Percentiles rank a stretch among this genome's conserved stretches.
These are phyloP conservation scores for Geotrichum candidum DNA, from an alignment of 1,139 yeast species.

Conservation along the genomic window DNA sequence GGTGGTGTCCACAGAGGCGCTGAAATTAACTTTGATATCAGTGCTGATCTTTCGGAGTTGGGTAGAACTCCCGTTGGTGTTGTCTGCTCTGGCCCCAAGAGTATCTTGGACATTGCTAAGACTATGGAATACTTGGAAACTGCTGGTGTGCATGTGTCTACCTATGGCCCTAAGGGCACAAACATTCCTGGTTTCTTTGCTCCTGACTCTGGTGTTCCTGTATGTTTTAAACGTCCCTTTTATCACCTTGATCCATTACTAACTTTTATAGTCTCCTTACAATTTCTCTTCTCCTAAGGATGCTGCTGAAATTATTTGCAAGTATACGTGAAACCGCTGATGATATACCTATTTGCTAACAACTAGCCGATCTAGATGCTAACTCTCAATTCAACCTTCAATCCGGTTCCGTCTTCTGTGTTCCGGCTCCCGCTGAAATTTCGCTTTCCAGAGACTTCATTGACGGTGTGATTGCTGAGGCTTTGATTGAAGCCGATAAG, in stretches of 20 bases:
- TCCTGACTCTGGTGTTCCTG: slow-evolving; percentile 60
- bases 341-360: slow-evolving; percentile 13
- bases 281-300: slow-evolving; percentile 46
- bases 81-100: slow-evolving; percentile 87
- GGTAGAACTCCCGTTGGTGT: slow-evolving; percentile 81
- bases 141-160: slow-evolving; percentile 61
- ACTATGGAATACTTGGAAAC: slow-evolving; percentile 87
- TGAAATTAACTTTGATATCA: slow-evolving; percentile 66
- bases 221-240: background rate
- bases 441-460: slow-evolving; percentile 56
- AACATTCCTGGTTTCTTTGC: slow-evolving; percentile 85
- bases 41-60: slow-evolving; percentile 83
- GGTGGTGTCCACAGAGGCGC: slow-evolving; percentile 91
- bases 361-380: slow-evolving; percentile 33
- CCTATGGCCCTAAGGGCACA: slow-evolving; percentile 42
- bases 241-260: background rate
- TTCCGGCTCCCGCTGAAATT: slow-evolving; percentile 67
- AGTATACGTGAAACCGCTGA: slow-evolving; percentile 21
- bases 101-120: slow-evolving; percentile 70
- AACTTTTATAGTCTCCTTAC: slow-evolving; percentile 49
- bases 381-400: slow-evolving; percentile 46
- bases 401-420: slow-evolving; percentile 72
- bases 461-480: slow-evolving; percentile 49
- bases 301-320: slow-evolving; percentile 58
- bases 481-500: slow-evolving; percentile 51